These are phyloP conservation scores for Talaromyces proteolyticus DNA, from an alignment of 495 filamentous ascomycete species.

Conservation along the genomic window DNA sequence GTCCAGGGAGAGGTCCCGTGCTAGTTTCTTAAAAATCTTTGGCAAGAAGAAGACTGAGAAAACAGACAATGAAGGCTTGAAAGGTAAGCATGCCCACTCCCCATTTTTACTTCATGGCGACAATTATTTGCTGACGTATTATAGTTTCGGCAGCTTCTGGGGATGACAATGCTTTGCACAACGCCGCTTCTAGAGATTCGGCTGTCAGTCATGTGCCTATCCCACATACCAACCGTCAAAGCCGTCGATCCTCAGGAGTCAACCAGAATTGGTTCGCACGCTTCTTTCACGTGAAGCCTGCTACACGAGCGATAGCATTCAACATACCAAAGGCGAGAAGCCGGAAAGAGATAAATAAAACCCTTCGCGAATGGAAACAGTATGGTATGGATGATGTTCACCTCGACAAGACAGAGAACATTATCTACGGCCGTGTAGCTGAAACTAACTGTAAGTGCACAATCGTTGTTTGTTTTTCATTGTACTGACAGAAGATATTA, in stretches of 20 bases:
- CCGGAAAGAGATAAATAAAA: conserved; percentile 64
- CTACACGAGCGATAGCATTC: conserved; percentile 66
- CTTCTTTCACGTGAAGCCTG: conserved; percentile 85
- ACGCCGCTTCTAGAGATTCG: background rate
- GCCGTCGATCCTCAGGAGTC: background rate
- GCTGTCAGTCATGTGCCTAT: background rate
- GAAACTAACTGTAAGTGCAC: conserved; percentile 65
- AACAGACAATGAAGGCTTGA: background rate
- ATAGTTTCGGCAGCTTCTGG: background rate
- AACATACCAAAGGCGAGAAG: conserved; percentile 59
- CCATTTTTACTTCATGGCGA: background rate
- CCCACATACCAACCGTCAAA: background rate
- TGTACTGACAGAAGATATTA: conserved; percentile 18
- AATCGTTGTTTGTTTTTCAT: conserved; percentile 1
- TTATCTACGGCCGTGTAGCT: conserved; percentile 71
- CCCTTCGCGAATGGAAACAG: conserved; percentile 72
- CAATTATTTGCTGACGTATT: background rate
- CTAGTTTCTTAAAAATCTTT: conserved; percentile 21
- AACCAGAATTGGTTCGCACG: conserved; percentile 77
- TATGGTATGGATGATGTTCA: conserved; percentile 73
- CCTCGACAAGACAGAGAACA: conserved; percentile 64
- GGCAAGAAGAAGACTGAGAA: conserved; percentile 14
- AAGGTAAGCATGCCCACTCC: background rate
- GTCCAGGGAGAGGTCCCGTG: conserved; percentile 11
- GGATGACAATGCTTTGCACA: background rate